phyloP scores from a whole-genome alignment of 495 filamentous ascomycete species.

The Hypoxylon trugodes region DNA sequence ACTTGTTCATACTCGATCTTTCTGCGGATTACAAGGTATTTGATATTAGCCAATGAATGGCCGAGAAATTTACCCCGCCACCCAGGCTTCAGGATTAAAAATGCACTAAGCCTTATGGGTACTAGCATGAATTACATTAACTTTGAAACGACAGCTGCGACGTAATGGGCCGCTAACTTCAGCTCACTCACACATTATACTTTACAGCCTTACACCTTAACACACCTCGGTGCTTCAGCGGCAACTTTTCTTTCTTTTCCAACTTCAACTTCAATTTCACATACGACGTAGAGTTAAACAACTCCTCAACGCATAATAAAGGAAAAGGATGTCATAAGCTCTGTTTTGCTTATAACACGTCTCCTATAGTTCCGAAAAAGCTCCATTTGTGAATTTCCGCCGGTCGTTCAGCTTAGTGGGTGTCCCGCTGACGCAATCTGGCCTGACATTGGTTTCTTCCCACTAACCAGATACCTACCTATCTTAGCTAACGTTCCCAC shows the following conservation, averaged over 20 bases:
- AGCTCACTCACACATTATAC: no score
- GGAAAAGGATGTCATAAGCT: slow-evolving; percentile 12
- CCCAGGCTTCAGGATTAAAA: neutral
- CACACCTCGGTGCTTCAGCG: no score
- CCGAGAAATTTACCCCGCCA: slow-evolving; percentile 7
- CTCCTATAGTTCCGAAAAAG: neutral
- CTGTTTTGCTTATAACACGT: slow-evolving; percentile 3
- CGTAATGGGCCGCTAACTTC: slow-evolving; percentile 23
- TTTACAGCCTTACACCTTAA: slow-evolving; percentile 5
- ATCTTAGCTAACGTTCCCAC: neutral
- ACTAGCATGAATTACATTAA: neutral
- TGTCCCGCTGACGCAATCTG: neutral
- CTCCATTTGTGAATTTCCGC: neutral
- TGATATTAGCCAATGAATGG: slow-evolving; percentile 4
- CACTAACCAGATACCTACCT: neutral
- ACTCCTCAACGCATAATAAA: neutral
- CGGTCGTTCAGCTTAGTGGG: neutral
- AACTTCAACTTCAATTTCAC: neutral
- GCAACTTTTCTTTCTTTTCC: slow-evolving; percentile 18
- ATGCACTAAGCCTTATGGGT: neutral
- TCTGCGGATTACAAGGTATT: neutral
- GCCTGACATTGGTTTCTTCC: neutral
- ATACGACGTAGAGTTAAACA: no score
- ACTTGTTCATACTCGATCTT: neutral
- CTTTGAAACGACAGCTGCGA: slow-evolving; percentile 37